phyloP scores from a whole-genome alignment of 306 rosid species.

The Vachellia pachyceras region DNA sequence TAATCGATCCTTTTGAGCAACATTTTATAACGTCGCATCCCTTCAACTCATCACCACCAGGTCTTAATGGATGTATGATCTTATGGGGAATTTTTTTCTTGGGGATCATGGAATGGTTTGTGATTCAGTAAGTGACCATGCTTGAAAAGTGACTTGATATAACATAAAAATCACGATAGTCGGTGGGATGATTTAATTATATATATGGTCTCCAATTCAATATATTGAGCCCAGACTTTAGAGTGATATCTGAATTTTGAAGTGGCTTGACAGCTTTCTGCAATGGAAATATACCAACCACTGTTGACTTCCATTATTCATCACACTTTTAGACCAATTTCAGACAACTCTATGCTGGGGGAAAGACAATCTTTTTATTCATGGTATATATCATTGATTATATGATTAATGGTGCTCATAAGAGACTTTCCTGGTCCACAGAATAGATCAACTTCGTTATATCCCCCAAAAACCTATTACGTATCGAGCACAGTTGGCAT shows the following conservation, averaged over 20 bases:
- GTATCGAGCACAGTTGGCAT: constrained; percentile 21
- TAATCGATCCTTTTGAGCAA: neutral
- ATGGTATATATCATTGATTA: neutral
- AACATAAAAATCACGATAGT: neutral
- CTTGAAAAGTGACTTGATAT: neutral
- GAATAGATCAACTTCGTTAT: constrained; percentile 17
- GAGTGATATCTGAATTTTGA: constrained; percentile 21
- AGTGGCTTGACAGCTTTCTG: constrained; percentile 27
- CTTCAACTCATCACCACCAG: neutral
- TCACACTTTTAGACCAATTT: constrained; percentile 25
- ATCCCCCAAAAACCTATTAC: constrained; percentile 3
- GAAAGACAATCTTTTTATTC: neutral
- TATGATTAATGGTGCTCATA: constrained; percentile 26
- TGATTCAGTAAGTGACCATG: neutral
- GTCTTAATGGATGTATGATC: neutral
- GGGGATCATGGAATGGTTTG: neutral
- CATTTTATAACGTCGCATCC: neutral
- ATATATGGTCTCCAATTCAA: neutral
- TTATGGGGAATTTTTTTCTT: too few relatives aligned
- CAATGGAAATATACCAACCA: constrained; percentile 31
- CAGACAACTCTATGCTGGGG: neutral
- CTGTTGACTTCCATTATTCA: constrained; percentile 33
- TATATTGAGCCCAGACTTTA: constrained; percentile 1
- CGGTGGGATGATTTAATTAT: neutral
- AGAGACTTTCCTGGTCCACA: constrained; percentile 27